Evolutionary conservation across 495 filamentous ascomycete species (phyloP).

Genomic region (Tirmania nivea): DNA sequence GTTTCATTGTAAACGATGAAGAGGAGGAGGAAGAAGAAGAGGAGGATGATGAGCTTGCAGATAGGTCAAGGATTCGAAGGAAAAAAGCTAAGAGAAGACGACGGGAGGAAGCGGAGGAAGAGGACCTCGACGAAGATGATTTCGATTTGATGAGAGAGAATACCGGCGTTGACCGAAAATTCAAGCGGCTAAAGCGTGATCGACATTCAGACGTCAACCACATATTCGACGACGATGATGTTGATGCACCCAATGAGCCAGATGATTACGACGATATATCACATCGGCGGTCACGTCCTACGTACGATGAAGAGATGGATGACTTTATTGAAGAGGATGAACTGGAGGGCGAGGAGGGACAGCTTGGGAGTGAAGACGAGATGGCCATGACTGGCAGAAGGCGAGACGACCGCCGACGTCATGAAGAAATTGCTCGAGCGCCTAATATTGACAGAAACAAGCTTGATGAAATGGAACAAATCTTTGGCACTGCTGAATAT

Average conservation of each 20-base stretch:
- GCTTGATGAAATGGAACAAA: slow-evolving; percentile 80
- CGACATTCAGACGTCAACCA: slow-evolving; percentile 53
- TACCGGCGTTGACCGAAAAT: slow-evolving; percentile 30
- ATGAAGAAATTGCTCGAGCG: not conserved
- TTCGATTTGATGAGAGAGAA: slow-evolving; percentile 52
- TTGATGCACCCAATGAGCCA: slow-evolving; percentile 27
- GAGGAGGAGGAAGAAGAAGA: slow-evolving; percentile 50
- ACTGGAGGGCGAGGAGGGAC: slow-evolving; percentile 65
- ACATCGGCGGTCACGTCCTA: slow-evolving; percentile 7
- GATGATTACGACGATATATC: slow-evolving; percentile 35
- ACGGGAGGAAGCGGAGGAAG: slow-evolving; percentile 60
- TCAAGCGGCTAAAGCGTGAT: slow-evolving; percentile 87
- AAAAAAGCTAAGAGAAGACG: slow-evolving; percentile 49
- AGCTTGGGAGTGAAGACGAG: slow-evolving; percentile 58
- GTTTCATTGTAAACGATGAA: slow-evolving; percentile 90
- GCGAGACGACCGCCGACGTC: not conserved
- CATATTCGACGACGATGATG: slow-evolving; percentile 37
- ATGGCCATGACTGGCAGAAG: slow-evolving; percentile 42
- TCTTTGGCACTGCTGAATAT: slow-evolving; percentile 87
- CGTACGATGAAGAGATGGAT: slow-evolving; percentile 52
- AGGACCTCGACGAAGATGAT: slow-evolving; percentile 83
- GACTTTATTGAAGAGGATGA: slow-evolving; percentile 96
- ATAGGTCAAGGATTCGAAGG: slow-evolving; percentile 19
- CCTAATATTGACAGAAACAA: slow-evolving; percentile 75
- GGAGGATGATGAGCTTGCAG: slow-evolving; percentile 29